Conservation (phyloP, 208 protist genomes). For the Spongospora subterranea region DNA sequence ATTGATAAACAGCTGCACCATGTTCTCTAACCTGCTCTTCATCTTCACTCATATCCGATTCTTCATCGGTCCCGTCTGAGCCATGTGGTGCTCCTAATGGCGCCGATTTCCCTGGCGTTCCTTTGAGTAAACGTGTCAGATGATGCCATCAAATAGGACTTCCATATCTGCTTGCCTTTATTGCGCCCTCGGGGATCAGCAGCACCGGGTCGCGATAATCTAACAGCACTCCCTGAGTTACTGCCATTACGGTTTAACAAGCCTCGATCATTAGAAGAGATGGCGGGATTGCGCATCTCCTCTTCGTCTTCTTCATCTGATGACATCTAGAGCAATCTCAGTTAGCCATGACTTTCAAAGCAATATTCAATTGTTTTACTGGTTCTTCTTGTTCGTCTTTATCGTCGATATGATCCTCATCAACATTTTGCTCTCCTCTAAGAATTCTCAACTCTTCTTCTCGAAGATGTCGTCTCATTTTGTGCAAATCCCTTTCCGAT, state of each 20-base stretch:
- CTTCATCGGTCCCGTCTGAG: not conserved
- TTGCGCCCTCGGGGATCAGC: slow-evolving; percentile 11
- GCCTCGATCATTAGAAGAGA: not conserved
- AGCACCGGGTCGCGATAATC: not conserved
- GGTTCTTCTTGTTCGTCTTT: not conserved
- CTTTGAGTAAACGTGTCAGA: not conserved
- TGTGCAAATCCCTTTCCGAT: not conserved
- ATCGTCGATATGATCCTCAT: slow-evolving; percentile 53
- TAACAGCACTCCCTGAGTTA: not conserved
- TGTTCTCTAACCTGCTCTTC: not conserved
- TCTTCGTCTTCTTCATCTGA: slow-evolving; percentile 5
- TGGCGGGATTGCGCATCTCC: not conserved
- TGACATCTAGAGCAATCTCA: not conserved
- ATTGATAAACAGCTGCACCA: not conserved
- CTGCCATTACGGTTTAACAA: no score
- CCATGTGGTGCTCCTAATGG: not conserved
- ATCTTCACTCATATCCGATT: not conserved
- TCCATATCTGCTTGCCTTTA: not conserved
- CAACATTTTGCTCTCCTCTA: slow-evolving; percentile 33
- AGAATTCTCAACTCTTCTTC: slow-evolving; percentile 48
- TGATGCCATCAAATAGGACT: not conserved
- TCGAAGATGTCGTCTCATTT: slow-evolving; percentile 38
- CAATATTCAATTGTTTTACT: no score
- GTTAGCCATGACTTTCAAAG: not conserved
- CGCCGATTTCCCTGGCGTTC: not conserved